Conservation (phyloP, 495 filamentous ascomycete species). For the Penicillium coffeae region DNA sequence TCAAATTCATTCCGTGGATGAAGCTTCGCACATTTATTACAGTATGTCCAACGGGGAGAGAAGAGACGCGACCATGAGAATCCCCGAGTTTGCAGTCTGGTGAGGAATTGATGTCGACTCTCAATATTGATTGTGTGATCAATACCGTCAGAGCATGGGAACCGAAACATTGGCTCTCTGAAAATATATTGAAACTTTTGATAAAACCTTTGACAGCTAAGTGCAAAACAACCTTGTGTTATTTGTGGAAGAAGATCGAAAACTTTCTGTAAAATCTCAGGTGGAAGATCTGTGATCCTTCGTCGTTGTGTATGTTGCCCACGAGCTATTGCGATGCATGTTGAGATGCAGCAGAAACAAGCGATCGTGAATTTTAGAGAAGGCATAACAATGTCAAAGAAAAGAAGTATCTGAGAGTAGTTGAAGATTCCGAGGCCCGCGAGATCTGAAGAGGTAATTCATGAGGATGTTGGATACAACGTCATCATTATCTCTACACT, state of each 20-base stretch:
- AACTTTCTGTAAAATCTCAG: not conserved
- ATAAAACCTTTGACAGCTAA: slow-evolving; percentile 1
- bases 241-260: not conserved
- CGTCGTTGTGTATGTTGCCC: too few relatives aligned
- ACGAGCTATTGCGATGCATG: too few relatives aligned
- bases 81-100: not conserved
- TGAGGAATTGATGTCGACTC: not conserved
- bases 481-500: too few relatives aligned
- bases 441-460: too few relatives aligned
- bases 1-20: slow-evolving; percentile 5
- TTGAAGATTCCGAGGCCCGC: too few relatives aligned
- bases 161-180: not conserved
- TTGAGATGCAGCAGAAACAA: too few relatives aligned
- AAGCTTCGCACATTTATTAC: slow-evolving; percentile 1
- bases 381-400: too few relatives aligned
- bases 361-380: too few relatives aligned
- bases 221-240: slow-evolving; percentile 3
- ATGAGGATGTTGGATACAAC: too few relatives aligned
- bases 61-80: not conserved
- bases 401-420: too few relatives aligned
- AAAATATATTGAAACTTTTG: not conserved
- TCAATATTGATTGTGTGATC: not conserved
- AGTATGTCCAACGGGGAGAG: not conserved
- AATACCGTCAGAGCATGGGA: not conserved
- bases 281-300: not conserved